These are phyloP conservation scores for Paxillus rubicundulus DNA, from an alignment of 768 basidiomycete genomes.

Conservation along the genomic window DNA sequence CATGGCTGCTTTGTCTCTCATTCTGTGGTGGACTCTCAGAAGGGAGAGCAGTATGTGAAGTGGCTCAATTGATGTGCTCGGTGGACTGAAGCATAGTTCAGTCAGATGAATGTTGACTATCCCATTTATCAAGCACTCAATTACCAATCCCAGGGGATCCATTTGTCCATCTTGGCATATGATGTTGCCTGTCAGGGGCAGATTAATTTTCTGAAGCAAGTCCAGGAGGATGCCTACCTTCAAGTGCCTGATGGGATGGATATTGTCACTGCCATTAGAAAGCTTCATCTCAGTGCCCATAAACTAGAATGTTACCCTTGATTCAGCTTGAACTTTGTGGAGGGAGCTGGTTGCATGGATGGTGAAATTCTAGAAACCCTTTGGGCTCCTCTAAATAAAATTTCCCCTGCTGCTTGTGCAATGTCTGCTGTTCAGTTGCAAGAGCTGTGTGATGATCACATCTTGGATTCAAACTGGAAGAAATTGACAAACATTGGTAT, in stretches of 20 bases:
- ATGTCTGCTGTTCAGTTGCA: constrained; percentile 23
- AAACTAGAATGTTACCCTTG: constrained; percentile 20
- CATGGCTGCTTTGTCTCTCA: constrained; percentile 34
- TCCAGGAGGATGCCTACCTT: background rate
- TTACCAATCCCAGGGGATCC: constrained; percentile 2
- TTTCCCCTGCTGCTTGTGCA: constrained; percentile 17
- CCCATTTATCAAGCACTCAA: constrained; percentile 21
- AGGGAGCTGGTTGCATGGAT: constrained; percentile 28
- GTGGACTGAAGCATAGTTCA: background rate
- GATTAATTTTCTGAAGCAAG: constrained; percentile 10
- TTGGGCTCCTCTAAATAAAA: constrained; percentile 30
- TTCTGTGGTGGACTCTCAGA: constrained; percentile 31
- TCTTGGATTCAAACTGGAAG: background rate
- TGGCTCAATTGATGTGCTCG: background rate
- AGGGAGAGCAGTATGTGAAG: constrained; percentile 28
- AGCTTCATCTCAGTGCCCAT: constrained; percentile 33
- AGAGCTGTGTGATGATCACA: constrained; percentile 14
- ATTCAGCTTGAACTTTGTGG: constrained; percentile 27
- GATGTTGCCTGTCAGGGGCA: constrained; percentile 31
- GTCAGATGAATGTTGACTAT: constrained; percentile 31
- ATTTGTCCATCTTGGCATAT: constrained; percentile 19
- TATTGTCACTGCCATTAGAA: constrained; percentile 21
- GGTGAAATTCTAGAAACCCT: constrained; percentile 36
- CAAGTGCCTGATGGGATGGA: background rate
- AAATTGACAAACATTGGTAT: background rate